A percentile compares a stretch with the other conserved stretches of the same genome.
Evolutionary conservation across 257 asterid genomes (phyloP).

Genomic region (Solanum piurae): DNA sequence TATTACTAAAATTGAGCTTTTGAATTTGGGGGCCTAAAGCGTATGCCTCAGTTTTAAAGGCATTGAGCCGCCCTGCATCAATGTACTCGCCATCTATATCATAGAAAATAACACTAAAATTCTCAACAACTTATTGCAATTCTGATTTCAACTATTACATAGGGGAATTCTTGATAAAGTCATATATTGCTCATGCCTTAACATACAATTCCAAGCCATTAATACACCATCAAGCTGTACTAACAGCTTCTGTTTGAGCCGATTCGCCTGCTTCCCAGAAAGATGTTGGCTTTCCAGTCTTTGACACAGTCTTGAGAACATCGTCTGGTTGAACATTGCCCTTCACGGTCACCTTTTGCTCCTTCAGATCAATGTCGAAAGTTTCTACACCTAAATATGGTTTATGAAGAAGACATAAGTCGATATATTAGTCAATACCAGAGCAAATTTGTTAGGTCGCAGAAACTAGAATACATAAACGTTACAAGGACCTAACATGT

Average conservation of each 20-base stretch:
- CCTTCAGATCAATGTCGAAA: slow-evolving; percentile 65
- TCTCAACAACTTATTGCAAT: neutral
- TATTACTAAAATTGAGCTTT: neutral
- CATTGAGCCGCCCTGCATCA: neutral
- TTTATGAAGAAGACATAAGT: neutral
- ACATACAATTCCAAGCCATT: neutral
- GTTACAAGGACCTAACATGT: neutral
- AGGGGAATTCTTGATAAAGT: neutral
- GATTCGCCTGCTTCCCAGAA: slow-evolving; percentile 59
- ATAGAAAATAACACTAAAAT: neutral
- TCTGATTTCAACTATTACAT: neutral
- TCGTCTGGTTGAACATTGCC: slow-evolving; percentile 78
- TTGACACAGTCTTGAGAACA: slow-evolving; percentile 77
- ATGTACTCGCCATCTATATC: neutral
- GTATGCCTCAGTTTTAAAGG: neutral
- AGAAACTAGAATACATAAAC: neutral
- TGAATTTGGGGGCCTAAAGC: neutral
- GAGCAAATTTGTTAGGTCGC: neutral
- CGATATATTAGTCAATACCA: neutral
- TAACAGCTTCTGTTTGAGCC: neutral
- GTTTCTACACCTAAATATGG: slow-evolving; percentile 57
- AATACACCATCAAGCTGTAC: neutral
- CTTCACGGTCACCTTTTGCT: slow-evolving; percentile 84
- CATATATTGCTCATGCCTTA: neutral
- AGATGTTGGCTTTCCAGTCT: slow-evolving; percentile 81